Evolutionary conservation across 345 rosid genomes (phyloP).

Genomic region (Diplotaxis tenuifolia): DNA sequence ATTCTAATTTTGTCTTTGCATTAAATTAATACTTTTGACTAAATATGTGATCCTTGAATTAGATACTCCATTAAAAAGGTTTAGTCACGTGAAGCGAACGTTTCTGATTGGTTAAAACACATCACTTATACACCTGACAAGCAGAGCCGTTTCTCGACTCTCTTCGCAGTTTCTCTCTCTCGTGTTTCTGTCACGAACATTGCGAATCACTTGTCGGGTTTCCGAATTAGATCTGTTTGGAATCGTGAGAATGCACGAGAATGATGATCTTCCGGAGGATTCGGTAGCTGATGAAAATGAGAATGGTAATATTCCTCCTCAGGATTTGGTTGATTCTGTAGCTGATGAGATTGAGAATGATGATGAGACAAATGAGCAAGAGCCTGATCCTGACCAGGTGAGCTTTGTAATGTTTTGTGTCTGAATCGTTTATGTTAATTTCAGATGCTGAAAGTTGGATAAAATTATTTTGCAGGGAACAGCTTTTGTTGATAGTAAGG

Average conservation of each 20-base stretch:
- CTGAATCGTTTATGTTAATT: background rate
- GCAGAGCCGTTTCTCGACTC: constrained; percentile 15
- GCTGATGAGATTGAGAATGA: constrained; percentile 33
- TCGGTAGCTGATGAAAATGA: constrained; percentile 30
- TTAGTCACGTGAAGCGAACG: constrained; percentile 6
- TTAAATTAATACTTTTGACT: constrained; percentile 3
- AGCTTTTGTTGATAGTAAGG: constrained; percentile 57
- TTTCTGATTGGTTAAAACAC: constrained; percentile 36
- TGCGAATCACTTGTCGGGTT: background rate
- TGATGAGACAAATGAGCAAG: constrained; percentile 21
- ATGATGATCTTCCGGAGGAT: constrained; percentile 35
- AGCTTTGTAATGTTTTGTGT: constrained; percentile 7
- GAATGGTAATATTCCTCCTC: constrained; percentile 31
- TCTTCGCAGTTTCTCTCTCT: background rate
- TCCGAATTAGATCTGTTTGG: constrained; percentile 36
- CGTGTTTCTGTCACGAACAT: background rate
- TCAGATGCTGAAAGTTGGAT: background rate
- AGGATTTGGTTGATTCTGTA: constrained; percentile 28
- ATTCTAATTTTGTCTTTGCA: constrained; percentile 11
- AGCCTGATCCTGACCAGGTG: constrained; percentile 36
- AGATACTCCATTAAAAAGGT: background rate
- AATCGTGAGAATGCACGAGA: constrained; percentile 47
- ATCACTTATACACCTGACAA: too few species aligned
- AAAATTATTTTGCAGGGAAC: constrained; percentile 21
- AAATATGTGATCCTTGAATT: background rate